A percentile compares a stretch with the other conserved stretches of the same genome.
Conservation (phyloP, 2,329 filamentous ascomycete species). For the Stemphylium lycopersici region DNA sequence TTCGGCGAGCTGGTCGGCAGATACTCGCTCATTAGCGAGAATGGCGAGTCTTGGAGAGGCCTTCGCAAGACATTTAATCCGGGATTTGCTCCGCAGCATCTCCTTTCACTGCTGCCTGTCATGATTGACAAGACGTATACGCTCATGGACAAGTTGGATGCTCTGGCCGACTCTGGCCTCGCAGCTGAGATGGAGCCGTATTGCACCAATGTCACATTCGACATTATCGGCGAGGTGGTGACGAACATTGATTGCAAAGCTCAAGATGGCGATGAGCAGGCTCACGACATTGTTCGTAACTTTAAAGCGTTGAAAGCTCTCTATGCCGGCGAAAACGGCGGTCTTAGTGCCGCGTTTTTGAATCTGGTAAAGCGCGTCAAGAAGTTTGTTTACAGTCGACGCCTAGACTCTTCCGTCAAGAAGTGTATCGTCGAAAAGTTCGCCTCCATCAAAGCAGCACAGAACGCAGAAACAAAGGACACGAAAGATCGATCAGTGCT, state of each 20-base stretch:
- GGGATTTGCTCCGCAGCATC: slow-evolving; percentile 46
- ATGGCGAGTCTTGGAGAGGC: slow-evolving; percentile 44
- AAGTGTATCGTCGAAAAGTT: slow-evolving; percentile 35
- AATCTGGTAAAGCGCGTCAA: slow-evolving; percentile 28
- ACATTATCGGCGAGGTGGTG: slow-evolving; percentile 45
- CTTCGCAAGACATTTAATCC: slow-evolving; percentile 46
- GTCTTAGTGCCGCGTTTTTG: slow-evolving; percentile 27
- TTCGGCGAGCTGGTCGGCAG: slow-evolving; percentile 33
- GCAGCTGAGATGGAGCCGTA: slow-evolving; percentile 40
- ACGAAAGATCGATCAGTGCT: slow-evolving; percentile 40
- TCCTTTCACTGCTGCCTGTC: slow-evolving; percentile 42
- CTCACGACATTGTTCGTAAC: slow-evolving; percentile 34
- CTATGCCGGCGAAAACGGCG: slow-evolving; percentile 24
- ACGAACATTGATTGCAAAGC: slow-evolving; percentile 39
- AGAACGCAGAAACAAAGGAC: slow-evolving; percentile 18
- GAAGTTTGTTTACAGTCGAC: slow-evolving; percentile 26
- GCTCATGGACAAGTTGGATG: slow-evolving; percentile 42
- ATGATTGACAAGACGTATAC: slow-evolving; percentile 45
- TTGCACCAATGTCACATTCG: slow-evolving; percentile 42
- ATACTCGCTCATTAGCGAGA: slow-evolving; percentile 34
- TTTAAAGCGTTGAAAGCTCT: slow-evolving; percentile 29
- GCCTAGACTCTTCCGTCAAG: slow-evolving; percentile 37
- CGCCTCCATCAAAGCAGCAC: slow-evolving; percentile 28
- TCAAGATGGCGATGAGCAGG: slow-evolving; percentile 27
- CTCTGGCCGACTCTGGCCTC: slow-evolving; percentile 27